Percentiles rank a stretch among this genome's conserved stretches.
Evolutionary conservation across 78 protist genomes (phyloP).

Genomic region (Dictyostelium purpureum): DNA sequence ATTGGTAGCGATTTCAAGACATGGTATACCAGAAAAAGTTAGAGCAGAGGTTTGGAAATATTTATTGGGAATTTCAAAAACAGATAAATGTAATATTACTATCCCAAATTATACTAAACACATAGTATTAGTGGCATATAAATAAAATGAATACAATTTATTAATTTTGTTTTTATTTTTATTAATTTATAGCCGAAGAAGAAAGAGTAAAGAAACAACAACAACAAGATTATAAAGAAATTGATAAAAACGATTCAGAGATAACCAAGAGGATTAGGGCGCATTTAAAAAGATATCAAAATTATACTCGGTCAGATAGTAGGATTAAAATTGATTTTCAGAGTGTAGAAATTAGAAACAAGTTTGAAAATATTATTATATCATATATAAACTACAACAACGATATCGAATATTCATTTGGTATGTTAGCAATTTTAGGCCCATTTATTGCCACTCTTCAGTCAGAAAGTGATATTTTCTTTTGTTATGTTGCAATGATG

Average conservation of each 20-base stretch:
- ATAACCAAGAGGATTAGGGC: conserved; percentile 59
- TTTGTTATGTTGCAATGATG: conserved; percentile 56
- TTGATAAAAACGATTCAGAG: conserved; percentile 80
- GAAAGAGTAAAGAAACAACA: conserved; percentile 74
- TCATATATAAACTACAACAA: conserved; percentile 69
- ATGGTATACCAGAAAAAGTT: conserved; percentile 81
- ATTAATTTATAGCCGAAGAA: conserved; percentile 44
- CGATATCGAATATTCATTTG: conserved; percentile 72
- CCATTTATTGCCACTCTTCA: conserved; percentile 75
- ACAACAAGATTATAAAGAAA: conserved; percentile 74
- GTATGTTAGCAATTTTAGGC: conserved; percentile 54
- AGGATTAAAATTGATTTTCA: conserved; percentile 53
- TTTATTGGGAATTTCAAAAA: conserved; percentile 66
- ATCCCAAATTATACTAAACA: too few relatives aligned
- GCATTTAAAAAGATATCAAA: conserved; percentile 66
- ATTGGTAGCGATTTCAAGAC: conserved; percentile 63
- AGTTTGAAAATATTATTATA: conserved; percentile 57
- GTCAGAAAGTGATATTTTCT: conserved; percentile 70
- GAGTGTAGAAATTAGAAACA: conserved; percentile 68
- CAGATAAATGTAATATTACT: conserved; percentile 61
- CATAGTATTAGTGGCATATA: neutral
- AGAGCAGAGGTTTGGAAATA: conserved; percentile 83
- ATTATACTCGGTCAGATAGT: conserved; percentile 21
- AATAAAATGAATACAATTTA: neutral
- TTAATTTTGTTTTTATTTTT: neutral